Evolutionary conservation across 2,329 filamentous ascomycete species (phyloP), one percentile per base, ranked within the genome.

Genomic region (Nemania sp.): DNA sequence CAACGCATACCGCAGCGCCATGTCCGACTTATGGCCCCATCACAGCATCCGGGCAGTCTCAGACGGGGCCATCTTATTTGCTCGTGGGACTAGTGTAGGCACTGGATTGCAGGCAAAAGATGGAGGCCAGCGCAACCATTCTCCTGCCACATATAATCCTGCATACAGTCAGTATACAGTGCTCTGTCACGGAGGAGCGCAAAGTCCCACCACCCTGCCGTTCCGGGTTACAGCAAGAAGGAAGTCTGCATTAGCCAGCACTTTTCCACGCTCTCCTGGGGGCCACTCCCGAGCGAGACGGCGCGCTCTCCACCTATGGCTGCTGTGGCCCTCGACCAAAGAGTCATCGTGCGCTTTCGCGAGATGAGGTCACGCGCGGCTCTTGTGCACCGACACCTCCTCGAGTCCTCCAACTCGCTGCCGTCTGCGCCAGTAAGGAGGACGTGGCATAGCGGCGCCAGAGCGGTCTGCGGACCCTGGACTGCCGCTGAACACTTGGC

Each of bases 71-170:
- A 58, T 56, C 33, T 49, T 44, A 62, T 62, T 65, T 57, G 63
- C 62, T 59, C 37, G 55, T 39, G 12, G 17, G 30, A 26, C 17
- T 37, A 31, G 20, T 17, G 37, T 34, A 57, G 53, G 44, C 52
- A 39, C 20, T 30, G 37, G 20, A 40, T 50, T 43, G 56, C 54
- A 62, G 56, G 56, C 57, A 62, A 52, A 33, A 56, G 14, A 53
- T 51, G 52, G 57, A 57, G 50, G 62, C 61, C 64, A 66, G 60
- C 64, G 51, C 59, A 66, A 41, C 50, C 56, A 54, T 52, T n/a
- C n/a, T n/a, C n/a, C n/a, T n/a, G n/a, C n/a, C n/a, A n/a, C n/a
- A n/a, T n/a, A n/a, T n/a, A n/a, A n/a, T n/a, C n/a, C n/a, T n/a
- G n/a, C n/a, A n/a, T n/a, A n/a, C n/a, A n/a, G n/a, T n/a, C n/a